Conservation (phyloP, 164 flowering plant species). For the Piper longum region DNA sequence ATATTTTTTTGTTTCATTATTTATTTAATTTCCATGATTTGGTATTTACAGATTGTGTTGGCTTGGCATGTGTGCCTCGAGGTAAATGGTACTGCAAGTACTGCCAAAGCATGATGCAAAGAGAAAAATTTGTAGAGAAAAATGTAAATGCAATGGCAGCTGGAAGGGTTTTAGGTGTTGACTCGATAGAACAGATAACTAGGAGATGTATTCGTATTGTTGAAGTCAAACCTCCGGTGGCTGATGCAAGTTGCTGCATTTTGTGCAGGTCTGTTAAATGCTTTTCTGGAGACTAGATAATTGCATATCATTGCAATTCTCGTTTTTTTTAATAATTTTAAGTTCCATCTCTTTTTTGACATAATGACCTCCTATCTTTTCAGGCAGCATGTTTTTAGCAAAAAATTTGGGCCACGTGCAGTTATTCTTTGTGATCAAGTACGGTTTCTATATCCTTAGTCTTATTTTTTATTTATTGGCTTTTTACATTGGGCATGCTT, state of each 20-base stretch:
- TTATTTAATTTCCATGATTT: background rate
- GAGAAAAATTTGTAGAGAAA: slow-evolving; percentile 36
- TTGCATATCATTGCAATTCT: background rate
- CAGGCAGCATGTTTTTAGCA: slow-evolving; percentile 52
- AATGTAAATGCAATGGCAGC: slow-evolving; percentile 75
- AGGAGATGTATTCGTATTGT: slow-evolving; percentile 66
- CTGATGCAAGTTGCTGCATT: slow-evolving; percentile 49
- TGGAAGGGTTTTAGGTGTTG: slow-evolving; percentile 63
- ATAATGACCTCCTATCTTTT: slow-evolving; percentile 4
- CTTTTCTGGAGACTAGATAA: background rate
- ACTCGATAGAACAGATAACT: slow-evolving; percentile 52
- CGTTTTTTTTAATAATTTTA: background rate
- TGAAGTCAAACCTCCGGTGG: slow-evolving; percentile 20
- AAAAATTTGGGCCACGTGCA: slow-evolving; percentile 56
- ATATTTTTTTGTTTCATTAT: background rate
- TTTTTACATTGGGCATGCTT: background rate
- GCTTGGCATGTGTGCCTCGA: slow-evolving; percentile 27
- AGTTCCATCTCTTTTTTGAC: background rate
- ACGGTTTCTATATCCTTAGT: background rate
- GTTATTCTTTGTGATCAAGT: slow-evolving; percentile 97
- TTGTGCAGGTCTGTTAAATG: slow-evolving; percentile 55
- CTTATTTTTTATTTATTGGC: background rate
- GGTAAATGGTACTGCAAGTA: slow-evolving; percentile 64
- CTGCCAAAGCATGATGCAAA: slow-evolving; percentile 39
- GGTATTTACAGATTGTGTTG: slow-evolving; percentile 49